These are phyloP conservation scores for Mercurialis annua DNA, from an alignment of 345 rosid species.

Conservation along the genomic window DNA sequence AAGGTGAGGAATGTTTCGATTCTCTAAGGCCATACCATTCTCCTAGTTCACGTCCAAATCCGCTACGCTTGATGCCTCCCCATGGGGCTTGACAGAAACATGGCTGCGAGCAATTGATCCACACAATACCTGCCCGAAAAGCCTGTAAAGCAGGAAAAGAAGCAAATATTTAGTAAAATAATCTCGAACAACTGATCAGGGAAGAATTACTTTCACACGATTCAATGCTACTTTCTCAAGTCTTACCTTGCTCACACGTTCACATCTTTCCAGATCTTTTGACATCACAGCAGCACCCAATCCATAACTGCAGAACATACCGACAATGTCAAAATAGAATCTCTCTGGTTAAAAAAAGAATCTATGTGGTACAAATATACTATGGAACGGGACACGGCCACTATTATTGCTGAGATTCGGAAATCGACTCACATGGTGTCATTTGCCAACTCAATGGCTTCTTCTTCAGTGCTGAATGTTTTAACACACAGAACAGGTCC, in stretches of 20 bases:
- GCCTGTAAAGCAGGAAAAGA: slow-evolving; percentile 42
- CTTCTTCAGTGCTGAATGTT: slow-evolving; percentile 88
- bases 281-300: slow-evolving; percentile 88
- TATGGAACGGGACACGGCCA: neutral
- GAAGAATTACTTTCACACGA: neutral
- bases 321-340: slow-evolving; percentile 14
- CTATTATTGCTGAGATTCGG: neutral
- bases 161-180: slow-evolving; percentile 1
- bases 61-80: slow-evolving; percentile 97
- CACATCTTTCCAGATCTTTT: slow-evolving; percentile 84
- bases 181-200: neutral
- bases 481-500: slow-evolving; percentile 93
- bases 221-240: neutral
- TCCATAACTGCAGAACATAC: slow-evolving; percentile 53
- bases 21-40: slow-evolving; percentile 57
- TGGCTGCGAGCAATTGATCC: slow-evolving; percentile 99
- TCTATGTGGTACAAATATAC: neutral
- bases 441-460: slow-evolving; percentile 92
- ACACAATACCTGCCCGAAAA: slow-evolving; percentile 73
- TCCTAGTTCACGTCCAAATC: slow-evolving; percentile 97
- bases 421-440: slow-evolving; percentile 69
- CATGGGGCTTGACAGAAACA: slow-evolving; percentile 97
- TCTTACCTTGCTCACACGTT: slow-evolving; percentile 85
- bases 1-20: neutral
- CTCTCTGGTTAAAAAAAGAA: neutral